Percentiles rank a stretch among this genome's conserved stretches.
Conservation (phyloP, 306 rosid genomes). For the Prunus fruticosa region DNA sequence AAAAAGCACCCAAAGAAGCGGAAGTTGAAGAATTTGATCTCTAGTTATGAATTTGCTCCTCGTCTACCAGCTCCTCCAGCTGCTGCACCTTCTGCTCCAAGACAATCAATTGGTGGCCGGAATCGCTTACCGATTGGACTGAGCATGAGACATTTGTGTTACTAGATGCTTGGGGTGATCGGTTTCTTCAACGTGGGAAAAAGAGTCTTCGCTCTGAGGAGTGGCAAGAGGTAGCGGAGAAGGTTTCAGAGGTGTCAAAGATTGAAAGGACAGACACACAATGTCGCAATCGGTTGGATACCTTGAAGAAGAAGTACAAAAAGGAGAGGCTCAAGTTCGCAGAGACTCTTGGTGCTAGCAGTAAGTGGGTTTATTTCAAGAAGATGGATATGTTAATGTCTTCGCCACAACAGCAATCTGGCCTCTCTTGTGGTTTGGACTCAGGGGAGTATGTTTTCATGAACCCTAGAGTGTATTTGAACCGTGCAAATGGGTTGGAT, state of each 20-base stretch:
- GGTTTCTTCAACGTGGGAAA: constrained; percentile 77
- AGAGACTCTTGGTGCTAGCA: constrained; percentile 33
- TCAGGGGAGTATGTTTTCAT: constrained; percentile 62
- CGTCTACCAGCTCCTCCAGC: constrained; percentile 41
- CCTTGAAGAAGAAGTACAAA: constrained; percentile 85
- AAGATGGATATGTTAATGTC: constrained; percentile 75
- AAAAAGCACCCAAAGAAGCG: constrained; percentile 69
- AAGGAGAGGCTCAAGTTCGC: constrained; percentile 67
- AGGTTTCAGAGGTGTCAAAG: constrained; percentile 75
- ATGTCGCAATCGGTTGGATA: constrained; percentile 81
- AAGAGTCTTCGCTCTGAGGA: constrained; percentile 91
- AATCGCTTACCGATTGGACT: constrained; percentile 77
- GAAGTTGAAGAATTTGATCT: constrained; percentile 68
- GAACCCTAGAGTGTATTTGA: constrained; percentile 62
- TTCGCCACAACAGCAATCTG: constrained; percentile 52
- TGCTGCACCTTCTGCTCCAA: constrained; percentile 42
- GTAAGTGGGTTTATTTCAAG: constrained; percentile 75
- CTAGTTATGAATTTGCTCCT: constrained; percentile 77
- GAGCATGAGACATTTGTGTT: constrained; percentile 76
- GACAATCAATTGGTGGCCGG: constrained; percentile 60
- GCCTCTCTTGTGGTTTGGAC: constrained; percentile 73
- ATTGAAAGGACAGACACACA: constrained; percentile 75
- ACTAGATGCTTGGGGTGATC: constrained; percentile 85
- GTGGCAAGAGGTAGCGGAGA: constrained; percentile 90
- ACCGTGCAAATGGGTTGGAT: constrained; percentile 63